phyloP scores from a whole-genome alignment of 768 basidiomycete species.

The Obba rivulosa region DNA sequence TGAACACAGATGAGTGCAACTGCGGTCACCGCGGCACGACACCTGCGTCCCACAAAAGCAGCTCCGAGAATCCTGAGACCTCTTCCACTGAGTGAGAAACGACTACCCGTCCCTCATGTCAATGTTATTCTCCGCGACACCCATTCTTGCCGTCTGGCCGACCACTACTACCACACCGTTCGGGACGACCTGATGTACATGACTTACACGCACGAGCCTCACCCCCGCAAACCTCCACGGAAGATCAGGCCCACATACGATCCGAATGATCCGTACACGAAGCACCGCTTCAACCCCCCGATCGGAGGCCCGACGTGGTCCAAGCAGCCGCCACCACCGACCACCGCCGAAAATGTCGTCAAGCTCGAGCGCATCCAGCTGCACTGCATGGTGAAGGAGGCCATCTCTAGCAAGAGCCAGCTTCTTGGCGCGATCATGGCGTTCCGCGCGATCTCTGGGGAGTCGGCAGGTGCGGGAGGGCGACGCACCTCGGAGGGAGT shows the following conservation, averaged over 20 bases:
- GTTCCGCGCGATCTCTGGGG: slow-evolving; percentile 81
- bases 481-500: slow-evolving; percentile 68
- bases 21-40: slow-evolving; percentile 11
- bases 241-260: slow-evolving; percentile 66
- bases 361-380: slow-evolving; percentile 79
- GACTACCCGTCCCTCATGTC: slow-evolving; percentile 72
- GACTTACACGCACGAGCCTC: slow-evolving; percentile 75
- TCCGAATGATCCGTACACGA: slow-evolving; percentile 76
- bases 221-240: slow-evolving; percentile 46
- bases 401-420: slow-evolving; percentile 60
- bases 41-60: slow-evolving; percentile 14
- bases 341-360: slow-evolving; percentile 65
- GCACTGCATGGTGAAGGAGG: slow-evolving; percentile 83
- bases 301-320: slow-evolving; percentile 67
- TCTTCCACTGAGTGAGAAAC: slow-evolving; percentile 44
- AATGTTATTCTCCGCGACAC: slow-evolving; percentile 63
- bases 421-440: slow-evolving; percentile 86
- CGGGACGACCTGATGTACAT: slow-evolving; percentile 92
- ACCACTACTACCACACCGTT: slow-evolving; percentile 82
- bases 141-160: slow-evolving; percentile 64
- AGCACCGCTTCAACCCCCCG: slow-evolving; percentile 69
- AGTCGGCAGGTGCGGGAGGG: slow-evolving; percentile 70
- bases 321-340: slow-evolving; percentile 60
- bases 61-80: slow-evolving; percentile 17
- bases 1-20: slow-evolving; percentile 14